A percentile compares a stretch with the other conserved stretches of the same genome.
Evolutionary conservation across 2,329 filamentous ascomycete genomes (phyloP).

Genomic region (Botryotinia narcissicola): DNA sequence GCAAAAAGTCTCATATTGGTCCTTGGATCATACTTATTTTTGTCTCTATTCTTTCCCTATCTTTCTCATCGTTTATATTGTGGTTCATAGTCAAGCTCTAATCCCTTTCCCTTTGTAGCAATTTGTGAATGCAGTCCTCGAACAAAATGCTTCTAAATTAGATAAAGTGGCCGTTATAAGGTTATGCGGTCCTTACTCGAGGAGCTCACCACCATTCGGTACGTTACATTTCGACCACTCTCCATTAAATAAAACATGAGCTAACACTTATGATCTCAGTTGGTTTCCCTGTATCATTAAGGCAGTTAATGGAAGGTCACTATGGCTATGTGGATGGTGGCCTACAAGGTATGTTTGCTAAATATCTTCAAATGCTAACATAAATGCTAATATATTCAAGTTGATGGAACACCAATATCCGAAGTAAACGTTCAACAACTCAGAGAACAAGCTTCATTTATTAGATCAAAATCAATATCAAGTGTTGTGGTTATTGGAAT

Average conservation of each 20-base stretch:
- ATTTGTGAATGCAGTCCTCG: conserved; percentile 52
- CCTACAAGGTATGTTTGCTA: conserved; percentile 31
- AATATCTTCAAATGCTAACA: background rate
- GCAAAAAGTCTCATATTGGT: background rate
- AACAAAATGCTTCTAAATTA: conserved; percentile 48
- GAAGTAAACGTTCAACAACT: conserved; percentile 31
- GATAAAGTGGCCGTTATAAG: conserved; percentile 53
- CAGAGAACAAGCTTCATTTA: conserved; percentile 35
- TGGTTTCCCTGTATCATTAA: conserved; percentile 48
- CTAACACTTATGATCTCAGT: conserved; percentile 27
- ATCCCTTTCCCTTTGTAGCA: conserved; percentile 34
- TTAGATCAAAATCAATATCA: conserved; percentile 39
- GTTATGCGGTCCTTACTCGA: conserved; percentile 47
- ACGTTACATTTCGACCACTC: background rate
- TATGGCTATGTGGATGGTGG: conserved; percentile 48
- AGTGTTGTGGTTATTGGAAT: conserved; percentile 56
- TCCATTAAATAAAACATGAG: background rate
- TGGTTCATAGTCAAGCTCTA: conserved; percentile 4
- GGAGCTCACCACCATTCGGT: conserved; percentile 48
- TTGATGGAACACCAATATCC: conserved; percentile 33
- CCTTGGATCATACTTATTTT: background rate
- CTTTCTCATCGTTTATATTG: background rate
- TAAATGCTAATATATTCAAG: conserved; percentile 24
- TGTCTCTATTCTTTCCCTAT: background rate
- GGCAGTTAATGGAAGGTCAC: conserved; percentile 47